Percentiles rank a stretch among this genome's conserved stretches.
These are phyloP conservation scores for Tieghemiomyces parasiticus DNA, from an alignment of 192 early-diverging fungal genomes.

Conservation along the genomic window DNA sequence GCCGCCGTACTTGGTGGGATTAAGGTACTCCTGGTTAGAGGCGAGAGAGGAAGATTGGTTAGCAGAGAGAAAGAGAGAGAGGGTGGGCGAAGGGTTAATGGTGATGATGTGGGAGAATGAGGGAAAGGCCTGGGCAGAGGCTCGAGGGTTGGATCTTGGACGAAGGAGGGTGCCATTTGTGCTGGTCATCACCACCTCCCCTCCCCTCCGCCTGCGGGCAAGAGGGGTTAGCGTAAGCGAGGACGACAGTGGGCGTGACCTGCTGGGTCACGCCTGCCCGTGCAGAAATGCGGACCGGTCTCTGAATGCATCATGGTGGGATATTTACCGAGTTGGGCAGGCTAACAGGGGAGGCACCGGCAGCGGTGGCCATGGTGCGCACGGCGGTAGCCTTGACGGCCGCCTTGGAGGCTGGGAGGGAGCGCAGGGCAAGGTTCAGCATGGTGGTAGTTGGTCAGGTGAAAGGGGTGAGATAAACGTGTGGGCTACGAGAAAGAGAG, in stretches of 20 bases:
- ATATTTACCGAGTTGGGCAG: constrained; percentile 1
- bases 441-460: not conserved
- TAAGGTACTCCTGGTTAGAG: not conserved
- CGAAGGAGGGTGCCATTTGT: too few species aligned
- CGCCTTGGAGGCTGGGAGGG: not conserved
- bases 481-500: not conserved
- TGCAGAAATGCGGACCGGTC: too few species aligned
- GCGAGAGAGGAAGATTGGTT: not conserved
- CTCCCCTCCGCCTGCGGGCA: too few species aligned
- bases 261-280: not conserved
- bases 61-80: too few species aligned
- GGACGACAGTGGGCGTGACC: not conserved
- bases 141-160: too few species aligned
- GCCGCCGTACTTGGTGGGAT: constrained; percentile 69
- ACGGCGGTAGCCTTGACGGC: not conserved
- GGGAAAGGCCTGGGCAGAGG: too few species aligned
- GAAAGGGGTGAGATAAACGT: not conserved
- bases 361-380: constrained; percentile 1
- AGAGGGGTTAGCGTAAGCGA: too few species aligned
- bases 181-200: too few species aligned
- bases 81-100: too few species aligned
- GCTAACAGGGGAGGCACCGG: not conserved
- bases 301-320: too few species aligned
- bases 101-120: too few species aligned
- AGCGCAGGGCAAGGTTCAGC: not conserved